Conservation (phyloP, 768 basidiomycete genomes). For the Amanita rubescens region DNA sequence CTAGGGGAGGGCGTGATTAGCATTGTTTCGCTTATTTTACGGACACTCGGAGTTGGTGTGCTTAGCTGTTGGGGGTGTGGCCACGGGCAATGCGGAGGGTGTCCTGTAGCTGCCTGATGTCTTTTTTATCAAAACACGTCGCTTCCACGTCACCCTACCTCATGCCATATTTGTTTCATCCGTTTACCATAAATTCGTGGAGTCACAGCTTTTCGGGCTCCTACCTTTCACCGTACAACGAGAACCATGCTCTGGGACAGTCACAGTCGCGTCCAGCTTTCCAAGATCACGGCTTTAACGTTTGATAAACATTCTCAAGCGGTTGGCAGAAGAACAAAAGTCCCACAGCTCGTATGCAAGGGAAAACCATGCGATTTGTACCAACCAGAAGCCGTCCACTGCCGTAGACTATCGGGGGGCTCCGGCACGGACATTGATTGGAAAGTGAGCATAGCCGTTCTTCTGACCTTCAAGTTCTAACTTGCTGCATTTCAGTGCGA, state of each 20-base stretch:
- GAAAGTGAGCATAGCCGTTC: constrained; percentile 47
- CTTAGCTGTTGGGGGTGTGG: constrained; percentile 85
- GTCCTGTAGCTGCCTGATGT: constrained; percentile 30
- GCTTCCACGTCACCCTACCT: constrained; percentile 21
- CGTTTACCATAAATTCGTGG: not conserved
- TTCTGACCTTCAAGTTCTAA: too few relatives aligned
- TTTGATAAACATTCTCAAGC: constrained; percentile 72
- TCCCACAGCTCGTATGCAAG: constrained; percentile 74
- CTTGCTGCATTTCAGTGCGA: constrained; percentile 60
- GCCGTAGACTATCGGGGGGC: constrained; percentile 67
- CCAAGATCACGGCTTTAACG: constrained; percentile 65
- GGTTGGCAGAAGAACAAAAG: constrained; percentile 56
- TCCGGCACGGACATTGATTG: constrained; percentile 79
- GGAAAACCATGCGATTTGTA: constrained; percentile 74
- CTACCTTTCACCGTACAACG: constrained; percentile 1
- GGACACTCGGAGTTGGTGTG: constrained; percentile 66
- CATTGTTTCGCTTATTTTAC: constrained; percentile 66
- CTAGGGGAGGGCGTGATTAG: constrained; percentile 91
- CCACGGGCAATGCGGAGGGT: constrained; percentile 66
- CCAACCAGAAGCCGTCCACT: constrained; percentile 81
- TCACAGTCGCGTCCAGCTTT: constrained; percentile 56
- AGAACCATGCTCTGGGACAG: constrained; percentile 33
- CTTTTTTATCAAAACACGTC: not conserved
- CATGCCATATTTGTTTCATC: constrained; percentile 6
- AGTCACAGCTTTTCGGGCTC: not conserved